phyloP scores from a whole-genome alignment of 2,329 filamentous ascomycete species.

The Colletotrichum lentis region DNA sequence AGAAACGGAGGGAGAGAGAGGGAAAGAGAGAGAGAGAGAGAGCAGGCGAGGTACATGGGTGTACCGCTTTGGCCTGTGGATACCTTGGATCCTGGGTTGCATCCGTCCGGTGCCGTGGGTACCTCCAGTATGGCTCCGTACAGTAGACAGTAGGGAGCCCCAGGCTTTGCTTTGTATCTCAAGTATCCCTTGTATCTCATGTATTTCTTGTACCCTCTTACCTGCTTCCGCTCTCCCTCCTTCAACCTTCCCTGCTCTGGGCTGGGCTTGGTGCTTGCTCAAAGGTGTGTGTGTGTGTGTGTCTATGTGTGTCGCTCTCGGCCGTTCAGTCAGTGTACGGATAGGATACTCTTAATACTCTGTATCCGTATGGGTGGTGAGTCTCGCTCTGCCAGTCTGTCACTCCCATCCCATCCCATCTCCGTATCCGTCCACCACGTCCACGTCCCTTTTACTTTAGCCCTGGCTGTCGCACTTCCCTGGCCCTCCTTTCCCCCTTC shows the following conservation, averaged over 20 bases:
- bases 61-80: background rate
- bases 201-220: background rate
- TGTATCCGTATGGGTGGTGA: background rate
- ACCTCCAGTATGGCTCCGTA: conserved; percentile 11
- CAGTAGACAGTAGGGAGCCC: background rate
- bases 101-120: conserved; percentile 35
- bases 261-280: conserved; percentile 10
- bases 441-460: conserved; percentile 42
- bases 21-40: background rate
- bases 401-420: conserved; percentile 35
- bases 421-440: conserved; percentile 41
- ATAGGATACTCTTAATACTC: no score
- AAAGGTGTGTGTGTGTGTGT: conserved; percentile 10
- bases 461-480: conserved; percentile 37
- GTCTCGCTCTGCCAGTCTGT: conserved; percentile 11
- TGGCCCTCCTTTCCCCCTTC: conserved; percentile 49
- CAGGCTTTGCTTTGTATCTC: conserved; percentile 29
- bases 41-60: conserved; percentile 6
- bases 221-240: background rate
- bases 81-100: conserved; percentile 29
- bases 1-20: no score
- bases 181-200: conserved; percentile 18
- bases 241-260: background rate
- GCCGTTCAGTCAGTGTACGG: conserved; percentile 10
- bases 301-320: conserved; percentile 24